Evolutionary conservation across 192 early-diverging fungal species (phyloP), one percentile per base, ranked within the genome.

Genomic region (Coemansia sp.): DNA sequence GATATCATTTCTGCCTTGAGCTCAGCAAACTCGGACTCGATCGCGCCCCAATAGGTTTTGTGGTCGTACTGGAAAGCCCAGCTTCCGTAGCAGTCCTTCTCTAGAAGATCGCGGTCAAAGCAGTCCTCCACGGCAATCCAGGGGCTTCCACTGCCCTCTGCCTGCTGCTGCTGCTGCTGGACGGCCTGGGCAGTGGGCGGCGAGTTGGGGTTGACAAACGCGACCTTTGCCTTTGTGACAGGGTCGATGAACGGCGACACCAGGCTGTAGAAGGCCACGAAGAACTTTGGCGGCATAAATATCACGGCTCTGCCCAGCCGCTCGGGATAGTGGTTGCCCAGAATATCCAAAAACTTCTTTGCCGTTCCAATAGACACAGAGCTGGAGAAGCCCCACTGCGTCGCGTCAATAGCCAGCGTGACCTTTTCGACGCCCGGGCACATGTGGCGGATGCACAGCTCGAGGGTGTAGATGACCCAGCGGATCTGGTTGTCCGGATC

Each of bases 271-370:
- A 93, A 90, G 9, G 83, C 85, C 69, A 84, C 86, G 67, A 97
- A 90, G 65, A 93, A 89, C 89, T 89, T 92, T 48, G 90, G 90
- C 29, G 93, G 90, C 72, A 89, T 82, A 36, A 93, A 82, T 36
- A 94, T 82, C 36, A 87, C 88, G 1, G 83, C 84, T 28, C 81
- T 76, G 48, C 87, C 86, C 45, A 93, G 73, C 56, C 89, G 82
- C 79, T 98, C 95, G 6, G 94, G 94, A 60, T 95, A 98, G 81
- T 98, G 95, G 55, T 85, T 87, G 32, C 86, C 85, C 23, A 98
- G 74, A 20, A 91, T 86, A 46, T 91, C 69, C 55, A 95, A 75
- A 61, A 94, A 93, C 61, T 93, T 85, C 34, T 86, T 91, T 10
- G 87, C 85, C 1, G 91, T 86, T 8, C 83, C 84, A 6, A 94